phyloP scores from a whole-genome alignment of 768 basidiomycete genomes.

The Mycena latifolia region DNA sequence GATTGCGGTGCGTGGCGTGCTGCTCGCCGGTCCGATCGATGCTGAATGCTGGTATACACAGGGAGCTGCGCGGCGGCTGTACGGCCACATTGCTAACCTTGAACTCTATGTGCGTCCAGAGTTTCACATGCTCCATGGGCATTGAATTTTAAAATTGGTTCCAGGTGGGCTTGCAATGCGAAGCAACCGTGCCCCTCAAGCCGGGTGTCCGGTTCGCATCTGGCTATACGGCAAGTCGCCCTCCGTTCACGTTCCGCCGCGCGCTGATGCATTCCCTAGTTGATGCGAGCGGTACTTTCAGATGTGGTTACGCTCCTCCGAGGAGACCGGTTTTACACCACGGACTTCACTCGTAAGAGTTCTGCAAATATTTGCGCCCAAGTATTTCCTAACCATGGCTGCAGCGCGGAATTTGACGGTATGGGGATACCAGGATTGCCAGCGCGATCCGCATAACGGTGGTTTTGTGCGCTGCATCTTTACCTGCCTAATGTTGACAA shows the following conservation, averaged over 20 bases:
- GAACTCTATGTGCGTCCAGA: conserved; percentile 46
- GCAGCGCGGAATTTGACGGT: conserved; percentile 57
- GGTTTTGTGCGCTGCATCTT: conserved; percentile 34
- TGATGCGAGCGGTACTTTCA: conserved; percentile 61
- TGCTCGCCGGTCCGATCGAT: no score
- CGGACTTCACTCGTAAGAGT: conserved; percentile 58
- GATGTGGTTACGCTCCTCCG: conserved; percentile 66
- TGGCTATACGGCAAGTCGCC: conserved; percentile 59
- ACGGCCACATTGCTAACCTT: conserved; percentile 50
- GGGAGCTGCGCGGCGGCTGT: conserved; percentile 46
- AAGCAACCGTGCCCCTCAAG: conserved; percentile 62
- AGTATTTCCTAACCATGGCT: background rate
- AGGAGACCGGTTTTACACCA: conserved; percentile 66
- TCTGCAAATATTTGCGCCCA: background rate
- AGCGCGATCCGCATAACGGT: conserved; percentile 55
- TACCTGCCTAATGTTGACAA: background rate
- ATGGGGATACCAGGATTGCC: conserved; percentile 66
- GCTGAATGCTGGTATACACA: no score
- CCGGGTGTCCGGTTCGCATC: conserved; percentile 69
- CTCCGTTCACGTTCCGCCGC: background rate
- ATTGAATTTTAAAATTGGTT: background rate
- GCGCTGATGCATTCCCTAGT: conserved; percentile 37
- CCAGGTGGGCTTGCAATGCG: conserved; percentile 53
- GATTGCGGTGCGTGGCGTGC: conserved; percentile 49
- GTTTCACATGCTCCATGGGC: background rate